Base-by-base conservation (phyloP, 768 basidiomycete genomes). In the Nidularia sp. region DNA sequence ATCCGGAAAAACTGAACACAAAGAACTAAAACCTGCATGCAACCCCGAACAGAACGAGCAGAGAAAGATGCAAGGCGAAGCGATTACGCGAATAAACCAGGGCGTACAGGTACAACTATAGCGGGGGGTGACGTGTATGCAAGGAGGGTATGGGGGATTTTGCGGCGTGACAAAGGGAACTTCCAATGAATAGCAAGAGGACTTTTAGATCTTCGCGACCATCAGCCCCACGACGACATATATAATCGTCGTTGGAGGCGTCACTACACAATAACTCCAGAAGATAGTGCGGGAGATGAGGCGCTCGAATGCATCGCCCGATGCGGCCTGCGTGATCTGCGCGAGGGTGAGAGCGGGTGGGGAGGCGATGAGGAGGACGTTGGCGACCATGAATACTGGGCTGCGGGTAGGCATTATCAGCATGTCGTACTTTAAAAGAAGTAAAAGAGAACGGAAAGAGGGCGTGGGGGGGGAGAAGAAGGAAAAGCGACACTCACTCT, bases 271-370 rank as follows among this genome's bases (percentile, higher is more conserved):
- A 63, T 96, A 98, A 2, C 87, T 79, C 92, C 93, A 94, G 65
- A 93, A 93, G 53, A 98, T 91, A 0, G 95, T 98, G 49, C 90
- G 80, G 54, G 85, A 87, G 65, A 97, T 88, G 34, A 98, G 77
- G 1, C 93, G 77, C 70, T 98, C 96, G 63, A 98, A 98, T 0
- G 90, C 85, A 60, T 91, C 91, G 2, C 91, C 90, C 0, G 61
- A 86, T 1, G 86, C 88, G 0, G 89, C 86, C 65, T 92, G 88
- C 0, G 93, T 92, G 60, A 94, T 91, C 75, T 89, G 74, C 4
- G 75, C 78, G 15, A 77, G 68, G 0, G 69, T 73, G 34, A 70
- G 50, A 7, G 93, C 93, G 0, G 93, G 90, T 1, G 93, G 93
- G 12, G 91, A 86, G 2, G 82, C 79, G 25, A 97, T 80, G 15